Percentiles rank a stretch among this genome's conserved stretches.
Conservation (phyloP, 2,329 filamentous ascomycete species). For the Cladobotryum protrusum region DNA sequence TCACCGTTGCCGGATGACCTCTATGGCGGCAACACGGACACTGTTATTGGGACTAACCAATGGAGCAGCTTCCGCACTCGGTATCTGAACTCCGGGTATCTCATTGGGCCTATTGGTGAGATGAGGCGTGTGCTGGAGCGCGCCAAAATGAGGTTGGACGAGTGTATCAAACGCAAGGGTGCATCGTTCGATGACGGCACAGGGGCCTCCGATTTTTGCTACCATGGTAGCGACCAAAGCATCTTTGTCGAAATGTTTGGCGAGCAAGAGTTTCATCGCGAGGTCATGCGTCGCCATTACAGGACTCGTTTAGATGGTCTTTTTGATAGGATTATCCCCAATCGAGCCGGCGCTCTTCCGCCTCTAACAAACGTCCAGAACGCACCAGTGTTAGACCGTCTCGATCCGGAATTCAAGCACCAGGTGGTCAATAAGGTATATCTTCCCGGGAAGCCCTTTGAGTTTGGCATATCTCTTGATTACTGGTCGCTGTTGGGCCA, state of each 20-base stretch:
- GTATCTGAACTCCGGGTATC: conserved; percentile 21
- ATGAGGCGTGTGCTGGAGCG: conserved; percentile 18
- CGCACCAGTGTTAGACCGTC: conserved; percentile 14
- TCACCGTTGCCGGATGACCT: conserved; percentile 21
- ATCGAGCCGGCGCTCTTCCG: conserved; percentile 17
- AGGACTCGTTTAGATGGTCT: conserved; percentile 15
- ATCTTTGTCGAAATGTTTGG: conserved; percentile 25
- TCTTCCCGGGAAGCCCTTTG: conserved; percentile 16
- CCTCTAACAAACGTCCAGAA: conserved; percentile 13
- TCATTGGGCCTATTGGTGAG: conserved; percentile 20
- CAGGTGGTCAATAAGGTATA: conserved; percentile 16
- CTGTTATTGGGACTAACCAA: conserved; percentile 12
- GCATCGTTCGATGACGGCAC: conserved; percentile 14
- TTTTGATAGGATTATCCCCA: conserved; percentile 17
- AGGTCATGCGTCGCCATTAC: conserved; percentile 23
- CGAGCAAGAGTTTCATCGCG: conserved; percentile 25
- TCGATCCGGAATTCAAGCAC: conserved; percentile 22
- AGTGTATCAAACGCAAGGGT: conserved; percentile 12
- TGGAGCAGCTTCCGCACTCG: conserved; percentile 19
- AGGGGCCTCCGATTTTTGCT: conserved; percentile 15
- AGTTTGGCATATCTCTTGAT: conserved; percentile 23
- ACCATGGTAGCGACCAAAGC: conserved; percentile 23
- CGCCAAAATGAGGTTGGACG: conserved; percentile 18
- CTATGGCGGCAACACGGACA: conserved; percentile 20
- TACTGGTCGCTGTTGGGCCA: conserved; percentile 22